Base-by-base conservation (phyloP, 768 basidiomycete genomes). In the Myochromella boudieri region DNA sequence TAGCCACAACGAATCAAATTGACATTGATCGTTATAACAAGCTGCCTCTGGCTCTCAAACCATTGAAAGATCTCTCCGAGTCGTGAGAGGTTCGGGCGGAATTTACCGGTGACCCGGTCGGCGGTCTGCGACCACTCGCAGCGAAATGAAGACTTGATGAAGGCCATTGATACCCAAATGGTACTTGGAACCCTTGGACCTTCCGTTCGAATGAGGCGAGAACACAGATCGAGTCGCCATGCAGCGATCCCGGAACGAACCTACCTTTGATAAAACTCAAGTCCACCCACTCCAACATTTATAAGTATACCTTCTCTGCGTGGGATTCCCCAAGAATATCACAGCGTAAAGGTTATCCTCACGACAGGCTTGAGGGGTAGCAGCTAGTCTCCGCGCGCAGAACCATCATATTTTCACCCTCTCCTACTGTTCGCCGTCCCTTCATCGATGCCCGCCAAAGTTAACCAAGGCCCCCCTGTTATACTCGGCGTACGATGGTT, bases 401-500 rank as follows among this genome's bases (percentile, higher is more conserved):
- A 37, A 37, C 24, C 21, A 42, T 31, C 34, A 14, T 39, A 18
- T 29, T 27, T 22, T 27, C 21, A 18, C 42, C 28, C 15, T 43
- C 41, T 44, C 32, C 22, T 28, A 41, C 26, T 39, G 9, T 25
- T 14, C 37, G 38, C 22, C 27, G 20, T 32, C 14, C 42, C 22
- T 34, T 34, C 15, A 37, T 25, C 24, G 36, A 56, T 53, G 55
- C 28, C 55, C 36, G 17, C 28, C 20, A 37, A 34, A n/a, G 44
- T 55, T 44, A 64, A 54, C 12, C 48, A 45, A 32, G 55, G 56
- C 7, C 73, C 83, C 49, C 82, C 83, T 9, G 60, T 68, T 20
- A 74, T 81, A 51, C 71, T 65, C 17, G 77, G 81, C 3, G 62
- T 89, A 38, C 77, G 79, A 50, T 91, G 89, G 87, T 87, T 92